Conservation (phyloP, 1,284 basidiomycete genomes). For the Cutaneotrichosporon arboriforme region DNA sequence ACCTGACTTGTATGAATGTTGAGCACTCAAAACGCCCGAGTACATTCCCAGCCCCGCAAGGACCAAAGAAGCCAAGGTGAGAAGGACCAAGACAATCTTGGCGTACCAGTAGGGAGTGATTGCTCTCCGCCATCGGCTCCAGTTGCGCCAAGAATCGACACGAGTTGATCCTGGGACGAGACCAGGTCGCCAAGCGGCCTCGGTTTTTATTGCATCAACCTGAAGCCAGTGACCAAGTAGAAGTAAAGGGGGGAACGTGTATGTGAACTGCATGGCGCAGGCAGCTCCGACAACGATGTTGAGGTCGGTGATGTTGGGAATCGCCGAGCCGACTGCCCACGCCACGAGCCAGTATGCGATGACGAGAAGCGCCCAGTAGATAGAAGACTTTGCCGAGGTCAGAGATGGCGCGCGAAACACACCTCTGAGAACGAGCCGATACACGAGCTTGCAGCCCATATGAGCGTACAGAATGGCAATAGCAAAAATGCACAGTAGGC, state of each 20-base stretch:
- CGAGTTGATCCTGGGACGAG: conserved; percentile 11
- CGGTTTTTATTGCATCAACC: conserved; percentile 10
- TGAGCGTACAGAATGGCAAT: conserved; percentile 54
- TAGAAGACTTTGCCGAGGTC: conserved; percentile 50
- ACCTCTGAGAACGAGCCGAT: conserved; percentile 48
- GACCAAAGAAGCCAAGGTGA: not conserved
- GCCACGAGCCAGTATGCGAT: conserved; percentile 47
- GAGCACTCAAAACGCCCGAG: conserved; percentile 9
- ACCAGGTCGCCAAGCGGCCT: conserved; percentile 14
- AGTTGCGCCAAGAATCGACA: conserved; percentile 11
- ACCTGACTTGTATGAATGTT: not conserved
- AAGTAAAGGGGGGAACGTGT: conserved; percentile 14
- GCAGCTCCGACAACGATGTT: conserved; percentile 54
- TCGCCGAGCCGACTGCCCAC: conserved; percentile 58
- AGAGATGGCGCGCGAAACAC: conserved; percentile 56
- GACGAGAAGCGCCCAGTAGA: conserved; percentile 46
- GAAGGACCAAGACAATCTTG: conserved; percentile 9
- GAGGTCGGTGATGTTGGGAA: conserved; percentile 58
- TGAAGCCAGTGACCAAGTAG: conserved; percentile 20
- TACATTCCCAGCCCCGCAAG: conserved; percentile 14
- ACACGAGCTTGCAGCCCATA: conserved; percentile 44
- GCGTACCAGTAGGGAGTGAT: conserved; percentile 13
- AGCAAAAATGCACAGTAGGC: conserved; percentile 37
- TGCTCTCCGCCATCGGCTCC: conserved; percentile 13
- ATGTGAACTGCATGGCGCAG: conserved; percentile 18